Conservation (phyloP, 345 rosid species). For the Mangifera indica region DNA sequence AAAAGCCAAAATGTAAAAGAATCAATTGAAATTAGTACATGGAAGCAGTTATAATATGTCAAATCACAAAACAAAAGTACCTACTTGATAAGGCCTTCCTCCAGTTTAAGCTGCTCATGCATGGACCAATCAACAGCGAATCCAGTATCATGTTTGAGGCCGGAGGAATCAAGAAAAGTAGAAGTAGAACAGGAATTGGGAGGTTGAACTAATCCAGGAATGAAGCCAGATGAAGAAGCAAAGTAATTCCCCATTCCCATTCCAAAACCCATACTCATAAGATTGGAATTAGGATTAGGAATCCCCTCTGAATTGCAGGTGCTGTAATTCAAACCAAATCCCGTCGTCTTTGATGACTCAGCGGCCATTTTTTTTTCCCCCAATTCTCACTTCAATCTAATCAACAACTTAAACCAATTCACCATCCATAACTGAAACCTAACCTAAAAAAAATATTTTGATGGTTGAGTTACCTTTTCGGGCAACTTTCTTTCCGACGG, state of each 20-base stretch:
- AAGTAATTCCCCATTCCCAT: conserved; percentile 42
- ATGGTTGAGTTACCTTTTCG: conserved; percentile 22
- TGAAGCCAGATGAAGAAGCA: conserved; percentile 24
- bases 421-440: background rate
- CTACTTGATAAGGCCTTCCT: conserved; percentile 68
- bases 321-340: too few species aligned
- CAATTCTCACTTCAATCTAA: background rate
- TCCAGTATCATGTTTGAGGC: conserved; percentile 51
- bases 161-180: conserved; percentile 53
- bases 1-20: background rate
- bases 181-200: conserved; percentile 46
- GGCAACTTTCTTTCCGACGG: conserved; percentile 44
- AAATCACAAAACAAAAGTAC: conserved; percentile 17
- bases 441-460: background rate
- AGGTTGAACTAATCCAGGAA: conserved; percentile 34
- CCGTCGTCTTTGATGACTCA: conserved; percentile 40
- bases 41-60: too few species aligned
- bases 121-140: conserved; percentile 80
- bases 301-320: conserved; percentile 43
- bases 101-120: conserved; percentile 70
- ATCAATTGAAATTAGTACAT: too few species aligned
- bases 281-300: conserved; percentile 8
- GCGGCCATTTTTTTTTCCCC: conserved; percentile 56
- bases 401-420: background rate
- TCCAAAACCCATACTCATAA: too few species aligned